Conservation (phyloP, 2,329 filamentous ascomycete species). For the Cladorrhinum sp. region DNA sequence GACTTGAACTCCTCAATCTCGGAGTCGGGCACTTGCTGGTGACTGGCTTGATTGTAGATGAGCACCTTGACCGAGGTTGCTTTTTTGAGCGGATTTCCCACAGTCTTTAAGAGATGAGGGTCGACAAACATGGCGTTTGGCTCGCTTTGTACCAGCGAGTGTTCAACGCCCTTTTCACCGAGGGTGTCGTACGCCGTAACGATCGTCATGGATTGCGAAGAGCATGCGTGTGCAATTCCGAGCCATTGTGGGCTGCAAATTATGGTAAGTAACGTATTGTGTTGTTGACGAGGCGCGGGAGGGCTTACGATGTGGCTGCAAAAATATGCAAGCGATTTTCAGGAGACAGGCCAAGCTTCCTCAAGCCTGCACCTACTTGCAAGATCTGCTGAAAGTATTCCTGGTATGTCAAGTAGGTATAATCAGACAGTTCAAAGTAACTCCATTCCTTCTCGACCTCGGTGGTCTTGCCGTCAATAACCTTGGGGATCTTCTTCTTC, state of each 20-base stretch:
- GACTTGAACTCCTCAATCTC: slow-evolving; percentile 56
- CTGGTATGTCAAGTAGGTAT: slow-evolving; percentile 72
- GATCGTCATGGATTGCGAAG: slow-evolving; percentile 84
- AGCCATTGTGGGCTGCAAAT: slow-evolving; percentile 72
- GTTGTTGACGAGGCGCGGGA: background rate
- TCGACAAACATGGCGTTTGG: slow-evolving; percentile 85
- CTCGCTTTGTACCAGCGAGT: slow-evolving; percentile 79
- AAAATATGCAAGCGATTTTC: slow-evolving; percentile 75
- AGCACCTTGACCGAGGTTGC: slow-evolving; percentile 55
- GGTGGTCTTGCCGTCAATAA: slow-evolving; percentile 73
- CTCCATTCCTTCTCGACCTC: slow-evolving; percentile 90
- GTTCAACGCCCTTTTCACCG: slow-evolving; percentile 77
- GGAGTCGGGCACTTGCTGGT: slow-evolving; percentile 49
- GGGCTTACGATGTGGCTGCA: slow-evolving; percentile 69
- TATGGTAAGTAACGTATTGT: slow-evolving; percentile 12
- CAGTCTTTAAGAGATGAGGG: slow-evolving; percentile 68
- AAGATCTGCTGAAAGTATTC: slow-evolving; percentile 72
- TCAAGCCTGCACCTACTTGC: slow-evolving; percentile 69
- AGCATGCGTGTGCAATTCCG: slow-evolving; percentile 70
- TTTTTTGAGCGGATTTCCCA: slow-evolving; percentile 54
- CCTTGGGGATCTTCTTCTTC: slow-evolving; percentile 86
- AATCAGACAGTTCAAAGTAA: slow-evolving; percentile 79
- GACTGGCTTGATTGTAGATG: slow-evolving; percentile 58
- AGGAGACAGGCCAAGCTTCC: slow-evolving; percentile 67
- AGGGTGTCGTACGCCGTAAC: slow-evolving; percentile 95